Conservation (phyloP, 805 yeast genomes). For the Gaillardinia entomophila region DNA sequence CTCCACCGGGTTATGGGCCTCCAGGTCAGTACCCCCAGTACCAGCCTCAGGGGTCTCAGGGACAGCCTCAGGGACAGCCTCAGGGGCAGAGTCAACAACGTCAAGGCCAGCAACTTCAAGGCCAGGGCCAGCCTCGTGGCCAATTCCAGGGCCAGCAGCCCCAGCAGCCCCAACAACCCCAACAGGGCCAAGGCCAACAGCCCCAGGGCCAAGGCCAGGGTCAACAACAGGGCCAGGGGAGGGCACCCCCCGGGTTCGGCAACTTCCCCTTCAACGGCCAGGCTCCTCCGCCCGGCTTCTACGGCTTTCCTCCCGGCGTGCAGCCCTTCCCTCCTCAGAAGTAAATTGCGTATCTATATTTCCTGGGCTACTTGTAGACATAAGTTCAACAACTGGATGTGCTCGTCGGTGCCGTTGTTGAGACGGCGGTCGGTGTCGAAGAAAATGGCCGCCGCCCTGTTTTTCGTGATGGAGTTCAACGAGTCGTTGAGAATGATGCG, state of each 20-base stretch:
- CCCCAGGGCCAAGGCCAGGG: constrained; percentile 6
- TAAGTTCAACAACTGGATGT: constrained; percentile 70
- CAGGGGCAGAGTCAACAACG: constrained; percentile 3
- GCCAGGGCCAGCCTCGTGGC: constrained; percentile 5
- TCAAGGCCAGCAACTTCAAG: too few species aligned
- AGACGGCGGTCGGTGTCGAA: constrained; percentile 73
- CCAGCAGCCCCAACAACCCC: constrained; percentile 4
- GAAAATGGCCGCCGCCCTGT: constrained; percentile 53
- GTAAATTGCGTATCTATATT: too few species aligned
- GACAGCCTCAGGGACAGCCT: constrained; percentile 3
- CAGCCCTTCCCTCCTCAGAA: constrained; percentile 1
- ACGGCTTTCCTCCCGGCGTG: constrained; percentile 7
- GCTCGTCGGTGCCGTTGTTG: constrained; percentile 86
- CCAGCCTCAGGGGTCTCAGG: constrained; percentile 1
- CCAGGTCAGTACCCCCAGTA: too few species aligned
- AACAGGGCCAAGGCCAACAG: not conserved
- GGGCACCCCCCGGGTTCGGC: constrained; percentile 1
- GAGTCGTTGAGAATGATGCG: constrained; percentile 51
- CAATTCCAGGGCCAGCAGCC: constrained; percentile 3
- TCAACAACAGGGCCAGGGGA: not conserved
- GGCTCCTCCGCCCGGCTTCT: constrained; percentile 5
- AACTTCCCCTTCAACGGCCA: constrained; percentile 6
- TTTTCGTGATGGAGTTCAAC: constrained; percentile 51
- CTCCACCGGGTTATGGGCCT: too few species aligned
- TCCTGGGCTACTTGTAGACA: constrained; percentile 24